phyloP scores from a whole-genome alignment of 2,329 filamentous ascomycete genomes.

The Alternaria ventricosa region DNA sequence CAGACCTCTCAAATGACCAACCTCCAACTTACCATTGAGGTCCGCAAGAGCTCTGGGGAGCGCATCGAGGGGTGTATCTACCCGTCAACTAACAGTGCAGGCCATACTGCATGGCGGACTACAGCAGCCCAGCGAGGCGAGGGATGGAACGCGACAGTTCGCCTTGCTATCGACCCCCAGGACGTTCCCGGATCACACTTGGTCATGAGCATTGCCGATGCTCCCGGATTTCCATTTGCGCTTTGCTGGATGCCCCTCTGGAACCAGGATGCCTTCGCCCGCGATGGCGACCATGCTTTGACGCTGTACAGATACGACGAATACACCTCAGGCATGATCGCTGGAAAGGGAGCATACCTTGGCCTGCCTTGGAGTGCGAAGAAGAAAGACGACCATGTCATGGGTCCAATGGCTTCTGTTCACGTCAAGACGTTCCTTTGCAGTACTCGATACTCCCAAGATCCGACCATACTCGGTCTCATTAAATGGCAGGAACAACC shows the following conservation, averaged over 20 bases:
- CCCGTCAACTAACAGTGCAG: constrained; percentile 79
- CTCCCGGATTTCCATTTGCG: constrained; percentile 86
- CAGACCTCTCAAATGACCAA: constrained; percentile 71
- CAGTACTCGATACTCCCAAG: constrained; percentile 94
- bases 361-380: constrained; percentile 80
- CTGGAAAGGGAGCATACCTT: constrained; percentile 85
- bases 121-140: constrained; percentile 79
- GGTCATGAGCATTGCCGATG: constrained; percentile 87
- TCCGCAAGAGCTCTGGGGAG: constrained; percentile 78
- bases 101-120: constrained; percentile 86
- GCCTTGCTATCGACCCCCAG: constrained; percentile 76
- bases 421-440: constrained; percentile 85
- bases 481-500: constrained; percentile 84
- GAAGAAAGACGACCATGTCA: constrained; percentile 75
- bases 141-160: constrained; percentile 86
- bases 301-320: constrained; percentile 93
- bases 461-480: constrained; percentile 82
- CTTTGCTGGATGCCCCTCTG: constrained; percentile 92
- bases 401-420: constrained; percentile 80
- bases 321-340: constrained; percentile 74
- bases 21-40: constrained; percentile 86
- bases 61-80: constrained; percentile 88
- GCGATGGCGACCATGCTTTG: constrained; percentile 81
- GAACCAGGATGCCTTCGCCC: constrained; percentile 88
- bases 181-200: constrained; percentile 85